Percentiles rank a stretch among this genome's conserved stretches.
Evolutionary conservation across 73 alveolate genomes (phyloP).

Genomic region (Durusdinium trenchii): DNA sequence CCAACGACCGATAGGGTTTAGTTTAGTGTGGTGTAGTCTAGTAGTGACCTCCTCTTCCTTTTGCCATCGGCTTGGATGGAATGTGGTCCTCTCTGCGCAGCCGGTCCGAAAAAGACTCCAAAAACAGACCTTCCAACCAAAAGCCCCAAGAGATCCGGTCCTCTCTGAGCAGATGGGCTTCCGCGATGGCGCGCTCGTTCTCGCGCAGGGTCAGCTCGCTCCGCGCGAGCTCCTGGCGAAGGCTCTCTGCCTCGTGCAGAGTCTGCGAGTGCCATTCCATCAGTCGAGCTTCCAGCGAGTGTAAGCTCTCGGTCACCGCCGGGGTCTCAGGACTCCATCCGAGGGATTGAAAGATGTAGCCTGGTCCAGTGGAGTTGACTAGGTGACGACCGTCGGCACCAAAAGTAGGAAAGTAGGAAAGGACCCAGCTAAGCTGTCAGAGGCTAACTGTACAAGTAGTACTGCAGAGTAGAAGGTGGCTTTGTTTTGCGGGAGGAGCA

Average conservation of each 20-base stretch:
- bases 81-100: no score
- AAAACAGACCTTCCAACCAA: neutral
- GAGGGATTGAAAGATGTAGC: constrained; percentile 40
- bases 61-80: no score
- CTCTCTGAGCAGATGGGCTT: constrained; percentile 33
- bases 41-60: no score
- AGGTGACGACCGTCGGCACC: no score
- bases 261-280: constrained; percentile 47
- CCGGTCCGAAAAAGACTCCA: no score
- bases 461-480: no score
- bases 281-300: constrained; percentile 35
- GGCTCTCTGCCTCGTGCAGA: constrained; percentile 11
- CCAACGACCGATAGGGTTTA: no score
- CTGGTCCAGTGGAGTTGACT: no score
- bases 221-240: constrained; percentile 14
- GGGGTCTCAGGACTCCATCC: constrained; percentile 77
- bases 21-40: no score
- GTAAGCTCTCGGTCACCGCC: constrained; percentile 32
- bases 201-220: constrained; percentile 49
- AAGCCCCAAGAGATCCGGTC: neutral
- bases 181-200: constrained; percentile 5
- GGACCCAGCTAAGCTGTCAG: neutral
- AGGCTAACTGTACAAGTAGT: neutral
- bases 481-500: no score
- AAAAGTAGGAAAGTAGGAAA: neutral